Percentiles rank a stretch among this genome's conserved stretches.
Evolutionary conservation across 345 rosid species (phyloP).

Genomic region (Triadica sebifera): DNA sequence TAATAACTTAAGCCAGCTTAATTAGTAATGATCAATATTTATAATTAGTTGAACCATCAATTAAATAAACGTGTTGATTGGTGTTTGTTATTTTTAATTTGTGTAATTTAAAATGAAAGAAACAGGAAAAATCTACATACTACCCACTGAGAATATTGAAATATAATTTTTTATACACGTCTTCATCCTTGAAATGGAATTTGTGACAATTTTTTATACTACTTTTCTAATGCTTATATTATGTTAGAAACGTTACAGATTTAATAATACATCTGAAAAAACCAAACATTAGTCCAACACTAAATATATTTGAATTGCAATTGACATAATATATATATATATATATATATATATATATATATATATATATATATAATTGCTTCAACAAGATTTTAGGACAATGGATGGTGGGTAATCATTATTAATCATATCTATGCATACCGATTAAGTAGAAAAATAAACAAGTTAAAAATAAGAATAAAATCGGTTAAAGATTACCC

Average conservation of each 20-base stretch:
- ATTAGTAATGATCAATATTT: neutral
- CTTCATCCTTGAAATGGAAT: neutral
- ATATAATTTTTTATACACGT: neutral
- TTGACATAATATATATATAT: too few relatives aligned
- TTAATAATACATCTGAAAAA: too few relatives aligned
- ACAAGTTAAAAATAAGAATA: too few relatives aligned
- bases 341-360: too few relatives aligned
- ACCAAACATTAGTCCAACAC: too few relatives aligned
- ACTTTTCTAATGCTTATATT: neutral
- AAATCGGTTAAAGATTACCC: too few relatives aligned
- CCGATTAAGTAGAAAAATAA: too few relatives aligned
- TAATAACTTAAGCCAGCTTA: neutral
- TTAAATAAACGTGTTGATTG: neutral
- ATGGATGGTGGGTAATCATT: too few relatives aligned
- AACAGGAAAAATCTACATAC: neutral
- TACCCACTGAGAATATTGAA: neutral
- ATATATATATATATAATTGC: too few relatives aligned
- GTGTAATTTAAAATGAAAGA: too few relatives aligned
- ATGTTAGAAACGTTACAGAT: neutral
- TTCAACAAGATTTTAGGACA: too few relatives aligned
- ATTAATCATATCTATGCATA: too few relatives aligned
- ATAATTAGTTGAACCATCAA: neutral
- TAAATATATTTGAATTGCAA: neutral
- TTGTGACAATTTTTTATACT: neutral
- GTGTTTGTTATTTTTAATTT: neutral